Percentiles rank a stretch among this genome's conserved stretches.
Evolutionary conservation across 139 green algal species (phyloP).

Genomic region (Yamagishiella unicocca): DNA sequence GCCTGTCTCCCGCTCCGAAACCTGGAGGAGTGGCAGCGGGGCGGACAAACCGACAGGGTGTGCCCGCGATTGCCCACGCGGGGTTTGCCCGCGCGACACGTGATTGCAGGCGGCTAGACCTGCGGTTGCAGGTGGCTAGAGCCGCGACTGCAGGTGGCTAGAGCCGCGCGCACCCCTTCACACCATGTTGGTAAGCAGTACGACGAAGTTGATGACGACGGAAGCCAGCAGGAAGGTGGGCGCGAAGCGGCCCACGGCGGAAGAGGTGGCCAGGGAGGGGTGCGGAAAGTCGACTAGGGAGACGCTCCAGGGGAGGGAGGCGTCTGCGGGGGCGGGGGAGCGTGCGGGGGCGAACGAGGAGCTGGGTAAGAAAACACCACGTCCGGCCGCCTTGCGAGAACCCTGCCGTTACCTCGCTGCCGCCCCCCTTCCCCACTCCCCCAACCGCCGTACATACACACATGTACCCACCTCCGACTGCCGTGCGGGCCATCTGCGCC

Average conservation of each 20-base stretch:
- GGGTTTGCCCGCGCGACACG: too few species aligned
- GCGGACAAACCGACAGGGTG: too few species aligned
- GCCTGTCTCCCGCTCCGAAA: constrained; percentile 49
- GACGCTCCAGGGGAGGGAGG: constrained; percentile 42
- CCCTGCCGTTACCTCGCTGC: too few species aligned
- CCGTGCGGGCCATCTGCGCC: background rate
- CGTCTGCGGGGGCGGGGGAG: constrained; percentile 17
- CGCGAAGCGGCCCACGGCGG: constrained; percentile 45
- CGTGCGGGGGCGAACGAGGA: background rate
- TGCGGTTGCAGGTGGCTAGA: too few species aligned
- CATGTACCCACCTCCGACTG: background rate
- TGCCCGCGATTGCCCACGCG: too few species aligned
- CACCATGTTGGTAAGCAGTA: constrained; percentile 55
- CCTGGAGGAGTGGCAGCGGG: background rate
- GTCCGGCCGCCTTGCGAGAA: too few species aligned
- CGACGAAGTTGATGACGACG: constrained; percentile 59
- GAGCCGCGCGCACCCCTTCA: too few species aligned
- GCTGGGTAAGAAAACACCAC: background rate
- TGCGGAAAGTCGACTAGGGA: constrained; percentile 55
- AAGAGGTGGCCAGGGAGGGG: constrained; percentile 46
- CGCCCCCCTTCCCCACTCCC: too few species aligned
- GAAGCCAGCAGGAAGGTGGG: constrained; percentile 60
- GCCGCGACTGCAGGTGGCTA: too few species aligned
- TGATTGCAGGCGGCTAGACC: too few species aligned
- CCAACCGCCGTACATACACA: too few species aligned